Conservation (phyloP, 2,329 filamentous ascomycete genomes). For the Arthroderma sp. region DNA sequence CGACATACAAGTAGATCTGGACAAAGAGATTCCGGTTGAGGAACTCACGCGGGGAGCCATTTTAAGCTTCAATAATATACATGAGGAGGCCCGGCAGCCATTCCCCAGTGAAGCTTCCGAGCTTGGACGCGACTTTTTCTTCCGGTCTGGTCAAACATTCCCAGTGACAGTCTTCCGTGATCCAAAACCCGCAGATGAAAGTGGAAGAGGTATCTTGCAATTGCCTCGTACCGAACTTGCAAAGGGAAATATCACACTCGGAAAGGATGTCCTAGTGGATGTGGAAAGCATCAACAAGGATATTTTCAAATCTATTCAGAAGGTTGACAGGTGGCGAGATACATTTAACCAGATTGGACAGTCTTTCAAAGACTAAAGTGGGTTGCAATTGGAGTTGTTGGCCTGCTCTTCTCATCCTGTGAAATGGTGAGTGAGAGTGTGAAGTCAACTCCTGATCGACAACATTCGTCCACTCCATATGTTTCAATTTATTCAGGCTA, state of each 20-base stretch:
- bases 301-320: neutral
- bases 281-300: neutral
- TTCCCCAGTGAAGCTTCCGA: neutral
- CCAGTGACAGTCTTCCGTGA: neutral
- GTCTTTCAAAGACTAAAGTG: neutral
- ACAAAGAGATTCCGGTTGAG: neutral
- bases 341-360: neutral
- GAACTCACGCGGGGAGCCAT: neutral
- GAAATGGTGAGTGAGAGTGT: no score
- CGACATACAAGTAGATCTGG: neutral
- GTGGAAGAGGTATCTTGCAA: neutral
- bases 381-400: no score
- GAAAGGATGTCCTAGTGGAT: constrained; percentile 1
- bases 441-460: no score
- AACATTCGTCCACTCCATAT: no score
- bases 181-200: neutral
- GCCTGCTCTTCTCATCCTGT: no score
- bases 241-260: neutral
- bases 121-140: neutral
- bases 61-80: neutral
- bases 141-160: neutral
- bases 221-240: neutral
- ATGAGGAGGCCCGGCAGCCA: neutral
- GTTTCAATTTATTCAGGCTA: no score
- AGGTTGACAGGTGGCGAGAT: constrained; percentile 1